A percentile compares a stretch with the other conserved stretches of the same genome.
phyloP scores from a whole-genome alignment of 2,329 filamentous ascomycete species.

The Leptoxyphium fumago region DNA sequence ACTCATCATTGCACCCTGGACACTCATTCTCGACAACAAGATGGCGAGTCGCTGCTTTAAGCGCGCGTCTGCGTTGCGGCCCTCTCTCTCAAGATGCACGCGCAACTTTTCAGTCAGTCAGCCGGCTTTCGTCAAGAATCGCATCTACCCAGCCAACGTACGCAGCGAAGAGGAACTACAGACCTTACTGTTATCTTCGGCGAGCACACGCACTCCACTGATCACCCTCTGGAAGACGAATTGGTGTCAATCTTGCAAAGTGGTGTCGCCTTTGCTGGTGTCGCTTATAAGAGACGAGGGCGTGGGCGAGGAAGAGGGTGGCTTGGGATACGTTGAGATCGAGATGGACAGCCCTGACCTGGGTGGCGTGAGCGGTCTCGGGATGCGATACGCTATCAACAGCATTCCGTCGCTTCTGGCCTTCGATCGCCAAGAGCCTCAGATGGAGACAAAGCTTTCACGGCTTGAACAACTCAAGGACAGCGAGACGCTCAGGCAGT shows the following conservation, averaged over 20 bases:
- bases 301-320: slow-evolving; percentile 29
- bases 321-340: slow-evolving; percentile 33
- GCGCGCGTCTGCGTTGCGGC: too few species aligned
- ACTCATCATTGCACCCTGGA: too few species aligned
- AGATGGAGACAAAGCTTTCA: slow-evolving; percentile 31
- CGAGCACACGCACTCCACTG: slow-evolving; percentile 28
- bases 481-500: slow-evolving; percentile 28
- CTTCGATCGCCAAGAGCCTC: slow-evolving; percentile 35
- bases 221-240: slow-evolving; percentile 37
- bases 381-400: slow-evolving; percentile 29
- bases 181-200: slow-evolving; percentile 32
- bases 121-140: slow-evolving; percentile 13
- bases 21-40: too few species aligned
- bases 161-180: slow-evolving; percentile 33
- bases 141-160: slow-evolving; percentile 24
- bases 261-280: slow-evolving; percentile 28
- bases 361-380: slow-evolving; percentile 22
- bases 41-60: too few species aligned
- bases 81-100: too few species aligned
- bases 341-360: slow-evolving; percentile 32
- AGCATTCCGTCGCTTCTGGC: slow-evolving; percentile 35
- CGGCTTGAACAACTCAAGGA: slow-evolving; percentile 31
- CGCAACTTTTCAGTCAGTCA: too few species aligned
- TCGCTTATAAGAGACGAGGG: slow-evolving; percentile 28
- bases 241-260: slow-evolving; percentile 31